These are phyloP conservation scores for Termitomyces sp. DNA, from an alignment of 768 basidiomycete species.

Conservation along the genomic window DNA sequence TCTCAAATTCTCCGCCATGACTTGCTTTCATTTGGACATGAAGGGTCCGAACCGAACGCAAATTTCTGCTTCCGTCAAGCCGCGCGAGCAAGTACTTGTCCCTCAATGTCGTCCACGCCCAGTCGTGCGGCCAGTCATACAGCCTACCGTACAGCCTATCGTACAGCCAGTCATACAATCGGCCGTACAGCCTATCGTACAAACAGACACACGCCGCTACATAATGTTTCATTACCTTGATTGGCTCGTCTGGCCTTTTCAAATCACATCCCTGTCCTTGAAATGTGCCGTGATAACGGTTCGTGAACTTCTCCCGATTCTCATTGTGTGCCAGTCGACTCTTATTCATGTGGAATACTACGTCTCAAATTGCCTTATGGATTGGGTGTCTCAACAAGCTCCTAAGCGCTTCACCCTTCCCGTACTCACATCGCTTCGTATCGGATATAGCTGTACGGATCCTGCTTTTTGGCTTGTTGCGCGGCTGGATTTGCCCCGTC, in stretches of 20 bases:
- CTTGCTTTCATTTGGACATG: constrained; percentile 13
- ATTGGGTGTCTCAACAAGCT: constrained; percentile 2
- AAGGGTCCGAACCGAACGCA: constrained; percentile 4
- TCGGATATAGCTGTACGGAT: constrained; percentile 12
- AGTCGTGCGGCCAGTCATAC: not conserved
- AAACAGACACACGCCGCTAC: not conserved
- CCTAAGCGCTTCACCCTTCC: constrained; percentile 10
- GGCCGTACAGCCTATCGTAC: not conserved
- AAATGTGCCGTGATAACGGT: constrained; percentile 11
- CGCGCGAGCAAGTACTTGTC: constrained; percentile 1
- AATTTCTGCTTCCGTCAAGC: constrained; percentile 7
- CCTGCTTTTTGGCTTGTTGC: constrained; percentile 11
- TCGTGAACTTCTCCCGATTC: constrained; percentile 14
- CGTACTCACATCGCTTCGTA: constrained; percentile 14
- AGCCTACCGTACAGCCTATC: not conserved
- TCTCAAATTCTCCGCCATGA: constrained; percentile 4
- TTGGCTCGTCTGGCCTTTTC: constrained; percentile 12
- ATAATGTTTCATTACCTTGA: constrained; percentile 8
- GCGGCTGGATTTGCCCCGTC: constrained; percentile 12
- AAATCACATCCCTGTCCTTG: constrained; percentile 15
- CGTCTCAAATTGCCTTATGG: constrained; percentile 2
- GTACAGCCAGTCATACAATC: not conserved
- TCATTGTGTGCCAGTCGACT: constrained; percentile 15
- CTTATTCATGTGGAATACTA: constrained; percentile 16
- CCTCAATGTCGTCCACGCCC: not conserved